Evolutionary conservation across 495 filamentous ascomycete genomes (phyloP).

Genomic region (Clavariopsis aquatica): DNA sequence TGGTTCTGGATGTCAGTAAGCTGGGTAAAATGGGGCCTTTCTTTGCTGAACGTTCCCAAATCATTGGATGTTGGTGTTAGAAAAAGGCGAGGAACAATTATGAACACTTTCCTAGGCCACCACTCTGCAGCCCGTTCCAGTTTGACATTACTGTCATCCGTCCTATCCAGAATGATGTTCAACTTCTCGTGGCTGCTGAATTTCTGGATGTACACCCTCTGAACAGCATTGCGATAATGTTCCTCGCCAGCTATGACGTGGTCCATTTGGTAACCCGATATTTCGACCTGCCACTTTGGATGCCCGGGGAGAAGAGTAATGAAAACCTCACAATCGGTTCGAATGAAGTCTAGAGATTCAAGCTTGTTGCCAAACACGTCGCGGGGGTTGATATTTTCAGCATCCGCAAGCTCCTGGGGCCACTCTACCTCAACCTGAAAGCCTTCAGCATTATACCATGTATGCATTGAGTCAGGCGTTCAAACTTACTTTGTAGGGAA

Average conservation of each 20-base stretch:
- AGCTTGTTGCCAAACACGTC: slow-evolving; percentile 51
- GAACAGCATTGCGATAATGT: slow-evolving; percentile 16
- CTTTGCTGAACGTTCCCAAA: slow-evolving; percentile 9
- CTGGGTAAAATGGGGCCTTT: not conserved
- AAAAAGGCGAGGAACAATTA: slow-evolving; percentile 13
- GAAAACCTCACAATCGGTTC: slow-evolving; percentile 42
- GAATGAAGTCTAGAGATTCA: slow-evolving; percentile 53
- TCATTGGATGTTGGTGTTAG: not conserved
- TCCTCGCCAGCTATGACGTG: slow-evolving; percentile 8
- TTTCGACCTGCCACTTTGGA: slow-evolving; percentile 42
- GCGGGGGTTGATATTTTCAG: slow-evolving; percentile 38
- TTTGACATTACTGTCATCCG: slow-evolving; percentile 15
- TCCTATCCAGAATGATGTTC: slow-evolving; percentile 21
- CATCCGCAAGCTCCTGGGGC: slow-evolving; percentile 1
- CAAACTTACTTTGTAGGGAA: not conserved
- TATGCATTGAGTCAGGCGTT: not conserved
- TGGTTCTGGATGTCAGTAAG: slow-evolving; percentile 3
- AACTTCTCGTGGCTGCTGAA: not conserved
- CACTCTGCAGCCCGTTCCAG: slow-evolving; percentile 1
- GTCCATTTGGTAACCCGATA: slow-evolving; percentile 4
- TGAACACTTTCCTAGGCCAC: slow-evolving; percentile 9
- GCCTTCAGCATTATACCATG: not conserved
- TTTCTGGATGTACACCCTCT: slow-evolving; percentile 4
- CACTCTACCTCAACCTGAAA: slow-evolving; percentile 16
- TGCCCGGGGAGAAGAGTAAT: slow-evolving; percentile 42